Evolutionary conservation across 768 basidiomycete genomes (phyloP), one percentile per base, ranked within the genome.

Genomic region (Lyophyllum semitale): DNA sequence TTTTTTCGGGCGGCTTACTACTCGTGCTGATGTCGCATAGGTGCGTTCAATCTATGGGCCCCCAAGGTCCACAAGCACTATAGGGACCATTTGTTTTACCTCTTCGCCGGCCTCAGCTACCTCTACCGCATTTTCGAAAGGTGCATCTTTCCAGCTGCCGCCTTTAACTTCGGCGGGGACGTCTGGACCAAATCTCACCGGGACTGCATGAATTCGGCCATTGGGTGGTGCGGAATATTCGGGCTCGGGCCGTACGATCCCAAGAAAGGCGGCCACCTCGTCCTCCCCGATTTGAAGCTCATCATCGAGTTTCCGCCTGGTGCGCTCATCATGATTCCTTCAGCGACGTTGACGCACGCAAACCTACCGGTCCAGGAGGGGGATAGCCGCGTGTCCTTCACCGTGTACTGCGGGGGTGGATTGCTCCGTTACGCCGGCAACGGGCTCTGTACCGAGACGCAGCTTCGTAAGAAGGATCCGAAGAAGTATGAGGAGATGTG

Each of bases 211-310:
- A 71, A 72, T 25, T 38, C 63, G 1, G 53, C 66, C 0, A 55
- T 22, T 9, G 66, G 68, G 0, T 48, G 56, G 41, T 72, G 67
- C 26, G 54, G 61, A 1, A 67, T 72, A n/a, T n/a, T n/a, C n/a
- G 29, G 11, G 5, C 17, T 62, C 54, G 6, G 57, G 68, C 0
- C 37, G 59, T 35, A 9, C 40, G 40, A 41, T 30, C n/a, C n/a
- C n/a, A n/a, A n/a, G n/a, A n/a, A n/a, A n/a, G n/a, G n/a, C n/a
- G n/a, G n/a, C n/a, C n/a, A n/a, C n/a, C n/a, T n/a, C n/a, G n/a
- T n/a, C n/a, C n/a, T n/a, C n/a, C n/a, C n/a, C n/a, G n/a, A n/a
- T n/a, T n/a, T n/a, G n/a, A n/a, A n/a, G n/a, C n/a, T n/a, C n/a
- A n/a, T n/a, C n/a, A n/a, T n/a, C n/a, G n/a, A n/a, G n/a, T n/a